Conservation (phyloP, 176 grass and related monocot genomes). For the Bromus sterilis region DNA sequence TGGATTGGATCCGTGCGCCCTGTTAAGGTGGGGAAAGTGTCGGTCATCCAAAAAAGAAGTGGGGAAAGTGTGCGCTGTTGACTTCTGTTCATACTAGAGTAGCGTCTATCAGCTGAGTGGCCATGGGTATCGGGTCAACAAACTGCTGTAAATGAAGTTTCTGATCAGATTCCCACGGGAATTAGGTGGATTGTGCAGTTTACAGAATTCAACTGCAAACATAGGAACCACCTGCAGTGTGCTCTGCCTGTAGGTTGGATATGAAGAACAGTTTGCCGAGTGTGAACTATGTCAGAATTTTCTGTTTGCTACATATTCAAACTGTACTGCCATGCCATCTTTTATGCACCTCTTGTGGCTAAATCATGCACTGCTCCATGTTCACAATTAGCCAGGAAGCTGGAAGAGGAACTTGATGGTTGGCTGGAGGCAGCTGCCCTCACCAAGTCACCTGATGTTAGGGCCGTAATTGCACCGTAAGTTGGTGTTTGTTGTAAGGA, state of each 20-base stretch:
- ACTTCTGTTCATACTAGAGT: not conserved
- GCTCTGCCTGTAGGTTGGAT: not conserved
- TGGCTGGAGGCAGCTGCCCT: constrained; percentile 65
- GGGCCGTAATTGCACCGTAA: constrained; percentile 96
- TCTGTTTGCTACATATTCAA: not conserved
- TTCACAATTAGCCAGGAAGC: constrained; percentile 55
- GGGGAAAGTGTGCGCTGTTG: not conserved
- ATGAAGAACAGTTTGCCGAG: not conserved
- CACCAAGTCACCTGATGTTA: constrained; percentile 72
- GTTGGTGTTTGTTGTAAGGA: constrained; percentile 9
- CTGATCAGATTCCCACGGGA: not conserved
- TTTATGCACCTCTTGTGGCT: not conserved
- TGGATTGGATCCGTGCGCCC: not conserved
- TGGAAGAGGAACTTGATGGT: constrained; percentile 76
- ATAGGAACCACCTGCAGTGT: not conserved
- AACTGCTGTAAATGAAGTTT: not conserved
- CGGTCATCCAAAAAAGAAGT: no score
- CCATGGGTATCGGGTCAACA: not conserved
- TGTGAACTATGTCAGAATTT: not conserved
- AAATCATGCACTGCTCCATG: constrained; percentile 17
- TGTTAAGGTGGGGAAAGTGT: not conserved
- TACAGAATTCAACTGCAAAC: not conserved
- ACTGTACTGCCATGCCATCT: not conserved
- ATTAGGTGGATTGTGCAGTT: not conserved
- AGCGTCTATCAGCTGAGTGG: not conserved